Percentiles rank a stretch among this genome's conserved stretches.
Evolutionary conservation across 2,329 filamentous ascomycete species (phyloP).

Genomic region (Stachybotrys echinatus): DNA sequence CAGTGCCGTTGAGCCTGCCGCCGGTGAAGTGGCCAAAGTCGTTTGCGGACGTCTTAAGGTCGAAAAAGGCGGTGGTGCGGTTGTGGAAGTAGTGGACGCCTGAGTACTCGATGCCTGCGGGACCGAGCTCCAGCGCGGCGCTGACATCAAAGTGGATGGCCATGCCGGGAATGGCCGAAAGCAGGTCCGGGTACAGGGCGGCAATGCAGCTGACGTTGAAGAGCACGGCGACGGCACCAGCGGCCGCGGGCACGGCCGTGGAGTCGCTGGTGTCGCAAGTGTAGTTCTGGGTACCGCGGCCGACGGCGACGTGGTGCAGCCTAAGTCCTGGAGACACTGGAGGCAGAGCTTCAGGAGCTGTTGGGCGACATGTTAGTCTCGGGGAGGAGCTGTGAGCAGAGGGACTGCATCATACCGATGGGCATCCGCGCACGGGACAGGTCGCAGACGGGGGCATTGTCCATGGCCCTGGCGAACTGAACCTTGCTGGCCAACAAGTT

Average conservation of each 20-base stretch:
- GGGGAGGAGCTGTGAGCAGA: neutral
- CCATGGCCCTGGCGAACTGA: constrained; percentile 37
- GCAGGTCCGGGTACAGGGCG: constrained; percentile 60
- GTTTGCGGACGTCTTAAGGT: constrained; percentile 55
- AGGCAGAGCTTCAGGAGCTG: constrained; percentile 57
- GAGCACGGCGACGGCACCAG: constrained; percentile 75
- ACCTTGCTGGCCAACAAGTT: constrained; percentile 53
- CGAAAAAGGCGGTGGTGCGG: constrained; percentile 70
- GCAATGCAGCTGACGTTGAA: constrained; percentile 85
- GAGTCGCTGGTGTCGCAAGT: constrained; percentile 64
- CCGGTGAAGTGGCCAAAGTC: constrained; percentile 56
- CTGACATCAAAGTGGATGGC: constrained; percentile 61
- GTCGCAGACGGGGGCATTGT: constrained; percentile 44
- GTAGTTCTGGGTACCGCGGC: constrained; percentile 91
- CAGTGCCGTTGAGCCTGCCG: constrained; percentile 53
- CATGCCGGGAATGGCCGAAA: constrained; percentile 59
- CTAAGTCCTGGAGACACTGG: constrained; percentile 52
- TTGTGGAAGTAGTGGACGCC: constrained; percentile 80
- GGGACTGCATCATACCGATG: constrained; percentile 23
- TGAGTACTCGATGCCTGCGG: constrained; percentile 58
- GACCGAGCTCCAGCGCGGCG: constrained; percentile 37
- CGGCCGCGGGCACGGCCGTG: constrained; percentile 55
- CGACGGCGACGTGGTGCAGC: constrained; percentile 75
- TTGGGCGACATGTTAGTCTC: constrained; percentile 22
- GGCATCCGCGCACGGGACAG: constrained; percentile 48